phyloP scores from a whole-genome alignment of 2,329 filamentous ascomycete species.

The Botrytis deweyae region DNA sequence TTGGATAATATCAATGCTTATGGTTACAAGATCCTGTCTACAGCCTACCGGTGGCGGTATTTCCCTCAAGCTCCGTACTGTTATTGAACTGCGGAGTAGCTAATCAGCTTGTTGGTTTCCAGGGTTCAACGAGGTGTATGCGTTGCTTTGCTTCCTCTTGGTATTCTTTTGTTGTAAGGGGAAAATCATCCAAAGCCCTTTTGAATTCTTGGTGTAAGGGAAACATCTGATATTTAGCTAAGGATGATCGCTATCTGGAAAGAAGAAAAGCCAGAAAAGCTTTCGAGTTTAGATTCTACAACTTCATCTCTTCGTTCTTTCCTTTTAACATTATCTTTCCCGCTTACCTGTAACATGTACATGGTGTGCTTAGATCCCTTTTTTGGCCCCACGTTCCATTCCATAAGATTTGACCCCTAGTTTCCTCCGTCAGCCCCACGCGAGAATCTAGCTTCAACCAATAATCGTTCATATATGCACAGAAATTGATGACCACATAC shows the following conservation, averaged over 20 bases:
- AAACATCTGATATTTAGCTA: neutral
- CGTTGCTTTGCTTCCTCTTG: neutral
- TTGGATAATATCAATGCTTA: neutral
- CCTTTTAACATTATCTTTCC: neutral
- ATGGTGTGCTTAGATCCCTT: conserved; percentile 1
- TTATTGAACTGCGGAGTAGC: neutral
- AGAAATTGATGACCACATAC: conserved; percentile 7
- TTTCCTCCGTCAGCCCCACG: neutral
- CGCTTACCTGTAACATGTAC: neutral
- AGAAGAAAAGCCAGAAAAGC: neutral
- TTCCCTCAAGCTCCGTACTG: neutral
- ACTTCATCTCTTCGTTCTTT: neutral
- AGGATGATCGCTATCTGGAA: neutral
- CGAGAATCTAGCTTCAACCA: neutral
- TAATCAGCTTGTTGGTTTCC: neutral
- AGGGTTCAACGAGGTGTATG: neutral
- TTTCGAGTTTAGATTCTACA: neutral
- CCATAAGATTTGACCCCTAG: conserved; percentile 9
- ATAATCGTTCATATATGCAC: neutral
- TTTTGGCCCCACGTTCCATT: neutral
- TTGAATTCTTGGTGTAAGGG: neutral
- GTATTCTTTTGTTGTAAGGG: neutral
- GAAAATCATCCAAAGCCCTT: neutral
- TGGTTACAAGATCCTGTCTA: conserved; percentile 10
- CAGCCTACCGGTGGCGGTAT: neutral